Evolutionary conservation across 1,284 basidiomycete genomes (phyloP), one percentile per base, ranked within the genome.

Genomic region (Cryptococcus deneoformans): DNA sequence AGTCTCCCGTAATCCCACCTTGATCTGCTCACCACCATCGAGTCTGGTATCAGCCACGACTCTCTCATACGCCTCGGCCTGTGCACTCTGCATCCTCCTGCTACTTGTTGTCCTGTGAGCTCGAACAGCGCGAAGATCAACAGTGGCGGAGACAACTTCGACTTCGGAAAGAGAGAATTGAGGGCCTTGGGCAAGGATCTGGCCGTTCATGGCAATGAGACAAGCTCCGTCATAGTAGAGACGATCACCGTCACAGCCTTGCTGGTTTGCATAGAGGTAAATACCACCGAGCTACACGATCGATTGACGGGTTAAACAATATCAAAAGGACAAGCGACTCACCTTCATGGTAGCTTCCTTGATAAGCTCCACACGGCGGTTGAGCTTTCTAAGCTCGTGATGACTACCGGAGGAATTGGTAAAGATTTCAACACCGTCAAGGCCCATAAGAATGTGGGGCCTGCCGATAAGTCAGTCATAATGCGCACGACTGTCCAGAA

Each of bases 391-490:
- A 35, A 99, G 85, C 73, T 99, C 96, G 71, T 99, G 95, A 72
- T 99, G 96, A 73, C 91, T 95, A 5, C 91, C 95, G 60, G 90
- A 94, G 0, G 93, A 95, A 79, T 99, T 99, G 16, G 94, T 95
- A 73, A 99, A 96, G 61, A 99, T 96, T 78, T 99, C 95, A 2
- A 98, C 95, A 6, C 96, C 95, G 71, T 98, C 93, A 7, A 99
- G 83, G 6, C 94, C 95, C 91, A 97, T 97, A 10, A 87, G 79
- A 59, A 97, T 95, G 75, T 99, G 95, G 6, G 96, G 96, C 64
- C 93, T 93, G 62, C 6, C 10, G 34, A 39, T 40, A 29, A 29
- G 16, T 56, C 50, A 5, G 51, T 5, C 36, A 11, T 14, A 11
- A 10, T 6, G 37, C 47, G 42, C n/a, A 14, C 6, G 12, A 36